Evolutionary conservation across 306 rosid species (phyloP).

Genomic region (Mimosa pudica): DNA sequence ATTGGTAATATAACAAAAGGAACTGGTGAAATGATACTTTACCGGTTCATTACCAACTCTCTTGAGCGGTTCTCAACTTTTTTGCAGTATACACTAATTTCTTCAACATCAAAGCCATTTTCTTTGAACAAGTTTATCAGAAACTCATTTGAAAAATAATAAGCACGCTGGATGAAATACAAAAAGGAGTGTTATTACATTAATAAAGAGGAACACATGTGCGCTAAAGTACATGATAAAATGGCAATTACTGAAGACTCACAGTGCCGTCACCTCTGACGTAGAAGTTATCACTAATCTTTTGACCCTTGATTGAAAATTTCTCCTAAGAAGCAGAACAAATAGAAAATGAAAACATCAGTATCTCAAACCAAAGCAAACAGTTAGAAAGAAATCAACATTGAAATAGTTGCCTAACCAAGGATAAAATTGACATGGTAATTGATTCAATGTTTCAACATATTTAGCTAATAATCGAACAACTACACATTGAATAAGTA

Average conservation of each 20-base stretch:
- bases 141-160: constrained; percentile 83
- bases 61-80: constrained; percentile 89
- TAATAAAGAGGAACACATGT: constrained; percentile 20
- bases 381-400: constrained; percentile 10
- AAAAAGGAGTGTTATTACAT: constrained; percentile 26
- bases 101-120: constrained; percentile 74
- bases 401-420: constrained; percentile 12
- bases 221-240: constrained; percentile 16
- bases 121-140: constrained; percentile 76
- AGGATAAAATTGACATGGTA: constrained; percentile 8
- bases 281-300: constrained; percentile 83
- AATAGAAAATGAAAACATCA: constrained; percentile 16
- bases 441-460: constrained; percentile 18
- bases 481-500: constrained; percentile 8
- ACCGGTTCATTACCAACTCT: constrained; percentile 88
- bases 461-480: constrained; percentile 20
- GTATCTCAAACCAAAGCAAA: constrained; percentile 18
- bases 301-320: constrained; percentile 77
- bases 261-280: constrained; percentile 98
- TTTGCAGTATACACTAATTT: constrained; percentile 81
- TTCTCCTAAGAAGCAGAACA: constrained; percentile 62
- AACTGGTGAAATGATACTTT: constrained; percentile 31
- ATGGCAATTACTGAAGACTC: constrained; percentile 47
- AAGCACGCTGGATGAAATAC: constrained; percentile 73
- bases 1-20: neutral